Evolutionary conservation across 2,329 filamentous ascomycete species (phyloP), one percentile per base, ranked within the genome.

Genomic region (Diatrype stigma): DNA sequence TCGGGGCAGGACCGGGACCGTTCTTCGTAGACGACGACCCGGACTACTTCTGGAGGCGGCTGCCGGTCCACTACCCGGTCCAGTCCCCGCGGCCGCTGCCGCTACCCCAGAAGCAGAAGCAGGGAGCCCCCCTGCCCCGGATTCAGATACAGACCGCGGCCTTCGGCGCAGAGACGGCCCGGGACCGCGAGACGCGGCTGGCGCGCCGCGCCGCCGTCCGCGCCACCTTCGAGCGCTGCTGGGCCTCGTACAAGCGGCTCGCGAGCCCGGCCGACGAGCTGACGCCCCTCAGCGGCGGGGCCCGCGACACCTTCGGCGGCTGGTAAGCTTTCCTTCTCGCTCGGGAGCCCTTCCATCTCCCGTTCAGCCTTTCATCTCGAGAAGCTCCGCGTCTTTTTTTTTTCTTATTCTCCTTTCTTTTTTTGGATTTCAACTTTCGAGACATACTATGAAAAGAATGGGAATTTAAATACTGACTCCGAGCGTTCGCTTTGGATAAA

Each of bases 241-340:
- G 73, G 73, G 57, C 65, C 16, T 70, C 69, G 28, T 76, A 76
- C 53, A 70, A 68, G 50, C 60, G 63, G 46, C 58, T 71, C 51
- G 73, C 73, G 2, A 73, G 72, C 67, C 56, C 68, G 35, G 67
- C 70, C 32, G 73, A 76, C 47, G 73, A 76, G 59, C 56, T 76
- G 11, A 56, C 63, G 47, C 73, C 73, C 23, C 60, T 76, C 14
- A 67, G 66, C 45, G 71, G 71, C 44, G 61, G 65, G 23, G 67
- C 62, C 42, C 70, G 65, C 47, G 69, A 75, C 49, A 56, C 60
- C 0, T 75, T 74, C 57, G 72, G 71, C 6, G 69, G 70, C 37
- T 77, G 76, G n/a, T n/a, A n/a, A n/a, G n/a, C n/a, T n/a, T n/a
- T n/a, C n/a, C n/a, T n/a, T n/a, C n/a, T n/a, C n/a, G n/a, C n/a